Evolutionary conservation across 345 rosid genomes (phyloP).

Genomic region (Raphanus raphanistrum): DNA sequence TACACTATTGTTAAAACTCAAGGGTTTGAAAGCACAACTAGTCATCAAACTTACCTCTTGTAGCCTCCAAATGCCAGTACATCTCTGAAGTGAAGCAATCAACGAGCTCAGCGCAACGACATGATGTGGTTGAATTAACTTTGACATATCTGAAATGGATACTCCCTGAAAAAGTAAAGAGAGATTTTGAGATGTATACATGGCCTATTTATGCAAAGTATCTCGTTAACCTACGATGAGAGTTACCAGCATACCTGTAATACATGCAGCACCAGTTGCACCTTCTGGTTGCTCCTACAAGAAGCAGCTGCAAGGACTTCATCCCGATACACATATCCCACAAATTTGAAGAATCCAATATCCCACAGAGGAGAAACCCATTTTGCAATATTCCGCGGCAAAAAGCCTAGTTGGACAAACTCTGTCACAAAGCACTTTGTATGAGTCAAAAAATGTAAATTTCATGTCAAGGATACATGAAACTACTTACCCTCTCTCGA

Average conservation of each 20-base stretch:
- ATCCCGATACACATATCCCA: conserved; percentile 65
- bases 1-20: conserved; percentile 5
- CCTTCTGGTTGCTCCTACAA: conserved; percentile 65
- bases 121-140: conserved; percentile 49
- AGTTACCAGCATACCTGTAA: conserved; percentile 53
- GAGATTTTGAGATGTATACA: conserved; percentile 12
- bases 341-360: conserved; percentile 63
- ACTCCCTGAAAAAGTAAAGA: conserved; percentile 61
- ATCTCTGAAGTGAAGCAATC: conserved; percentile 73
- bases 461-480: conserved; percentile 17
- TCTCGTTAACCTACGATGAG: conserved; percentile 24
- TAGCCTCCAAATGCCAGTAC: conserved; percentile 79
- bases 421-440: conserved; percentile 46
- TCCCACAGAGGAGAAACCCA: conserved; percentile 98
- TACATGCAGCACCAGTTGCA: conserved; percentile 65
- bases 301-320: conserved; percentile 79
- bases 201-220: conserved; percentile 20
- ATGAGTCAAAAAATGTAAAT: neutral
- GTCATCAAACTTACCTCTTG: conserved; percentile 60
- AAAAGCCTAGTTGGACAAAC: conserved; percentile 75
- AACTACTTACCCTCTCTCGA: conserved; percentile 52
- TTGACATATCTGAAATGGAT: conserved; percentile 53
- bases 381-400: conserved; percentile 72
- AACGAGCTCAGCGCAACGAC: conserved; percentile 59
- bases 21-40: conserved; percentile 13